Evolutionary conservation across 2,329 filamentous ascomycete genomes (phyloP), one percentile per base, ranked within the genome.

Genomic region (Aspergillus calidoustus): DNA sequence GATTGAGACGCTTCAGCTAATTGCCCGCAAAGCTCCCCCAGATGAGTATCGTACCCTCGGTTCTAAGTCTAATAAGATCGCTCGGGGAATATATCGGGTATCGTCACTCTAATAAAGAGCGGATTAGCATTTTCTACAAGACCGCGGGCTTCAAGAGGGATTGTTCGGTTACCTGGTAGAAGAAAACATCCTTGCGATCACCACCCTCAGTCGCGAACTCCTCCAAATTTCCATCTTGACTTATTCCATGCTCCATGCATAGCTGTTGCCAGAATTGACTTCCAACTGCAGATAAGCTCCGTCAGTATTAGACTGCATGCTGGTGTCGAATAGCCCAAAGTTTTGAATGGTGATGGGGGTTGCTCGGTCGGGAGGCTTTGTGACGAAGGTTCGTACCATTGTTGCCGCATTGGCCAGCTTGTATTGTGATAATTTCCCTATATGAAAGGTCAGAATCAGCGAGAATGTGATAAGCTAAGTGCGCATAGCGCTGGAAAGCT

Each of bases 221-320:
- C 76, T 97, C 93, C 61, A 99, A 86, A 77, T 98, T 98, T 61
- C 95, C 95, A 80, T 98, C 93, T 76, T 95, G 92, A 73, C 91
- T 97, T 81, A 99, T 99, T 65, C 96, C 95, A 76, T 99, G 95
- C 80, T 99, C 95, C 77, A 94, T 91, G 79, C 95, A 99, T 63
- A 98, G 87, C 81, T 98, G 95, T 79, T 98, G 94, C 95, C 95
- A 99, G 81, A 99, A 99, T 76, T 98, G 92, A 74, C 92, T 94
- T 63, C 95, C 95, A 77, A 98, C 93, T 97, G 73, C 44, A 63
- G 28, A 31, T 30, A 57, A 17, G 54, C 54, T 19, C 34, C 41
- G 70, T 82, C 67, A 83, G 77, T 57, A 54, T 55, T 41, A 51
- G 53, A 48, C 63, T 65, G 59, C 19, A 25, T 19, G 25, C 31